Conservation (phyloP, 805 yeast genomes). For the Sugiyamaella chiloensis region DNA sequence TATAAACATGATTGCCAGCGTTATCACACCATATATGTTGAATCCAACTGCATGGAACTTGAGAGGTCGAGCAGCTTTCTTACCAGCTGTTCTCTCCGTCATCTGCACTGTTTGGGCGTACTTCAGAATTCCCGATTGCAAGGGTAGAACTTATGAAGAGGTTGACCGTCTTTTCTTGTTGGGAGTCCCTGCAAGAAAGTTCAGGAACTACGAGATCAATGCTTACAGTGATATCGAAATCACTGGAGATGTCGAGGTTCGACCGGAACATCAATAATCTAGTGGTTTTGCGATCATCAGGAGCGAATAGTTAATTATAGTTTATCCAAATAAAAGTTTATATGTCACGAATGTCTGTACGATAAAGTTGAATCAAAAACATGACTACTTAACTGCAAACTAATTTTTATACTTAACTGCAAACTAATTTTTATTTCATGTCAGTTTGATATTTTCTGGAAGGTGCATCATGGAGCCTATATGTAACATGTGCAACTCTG, state of each 20-base stretch:
- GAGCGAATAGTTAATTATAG: too few relatives aligned
- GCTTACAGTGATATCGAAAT: slow-evolving; percentile 9
- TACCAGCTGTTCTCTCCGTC: slow-evolving; percentile 23
- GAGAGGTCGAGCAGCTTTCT: slow-evolving; percentile 16
- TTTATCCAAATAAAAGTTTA: too few relatives aligned
- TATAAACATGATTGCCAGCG: slow-evolving; percentile 6
- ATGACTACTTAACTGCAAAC: too few relatives aligned
- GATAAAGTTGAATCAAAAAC: too few relatives aligned
- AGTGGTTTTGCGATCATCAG: too few relatives aligned
- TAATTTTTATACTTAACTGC: too few relatives aligned
- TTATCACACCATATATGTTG: slow-evolving; percentile 15
- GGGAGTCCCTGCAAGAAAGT: slow-evolving; percentile 65
- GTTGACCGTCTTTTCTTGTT: slow-evolving; percentile 42
- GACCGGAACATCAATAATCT: too few relatives aligned
- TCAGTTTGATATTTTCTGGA: too few relatives aligned
- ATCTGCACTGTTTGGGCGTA: slow-evolving; percentile 46
- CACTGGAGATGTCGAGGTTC: background rate
- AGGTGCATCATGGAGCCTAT: too few relatives aligned
- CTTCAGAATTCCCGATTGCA: slow-evolving; percentile 23
- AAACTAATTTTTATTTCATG: too few relatives aligned
- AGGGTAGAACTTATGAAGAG: slow-evolving; percentile 37
- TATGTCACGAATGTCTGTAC: too few relatives aligned
- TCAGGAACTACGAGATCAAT: slow-evolving; percentile 10
- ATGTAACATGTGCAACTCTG: too few relatives aligned
- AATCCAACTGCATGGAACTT: slow-evolving; percentile 19